A percentile compares a stretch with the other conserved stretches of the same genome.
Evolutionary conservation across 2,329 filamentous ascomycete genomes (phyloP).

Genomic region (Tolypocladium nubicola): DNA sequence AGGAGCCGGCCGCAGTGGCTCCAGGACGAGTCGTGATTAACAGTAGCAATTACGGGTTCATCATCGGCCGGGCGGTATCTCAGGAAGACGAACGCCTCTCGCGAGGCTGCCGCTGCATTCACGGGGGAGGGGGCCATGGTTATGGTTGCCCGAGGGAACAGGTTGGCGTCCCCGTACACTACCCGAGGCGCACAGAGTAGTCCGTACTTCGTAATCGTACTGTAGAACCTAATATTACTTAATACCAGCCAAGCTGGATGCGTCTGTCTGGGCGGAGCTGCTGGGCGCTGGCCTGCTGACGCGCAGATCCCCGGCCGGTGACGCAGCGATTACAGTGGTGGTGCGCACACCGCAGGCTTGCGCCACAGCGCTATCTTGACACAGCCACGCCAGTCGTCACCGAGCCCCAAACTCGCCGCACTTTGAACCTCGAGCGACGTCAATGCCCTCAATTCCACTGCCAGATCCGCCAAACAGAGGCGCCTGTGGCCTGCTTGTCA

Average conservation of each 20-base stretch:
- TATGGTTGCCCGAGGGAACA: background rate
- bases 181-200: too few relatives aligned
- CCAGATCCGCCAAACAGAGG: background rate
- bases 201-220: too few relatives aligned
- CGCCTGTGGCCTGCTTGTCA: background rate
- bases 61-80: background rate
- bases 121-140: background rate
- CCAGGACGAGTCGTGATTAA: background rate
- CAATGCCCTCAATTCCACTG: background rate
- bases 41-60: background rate
- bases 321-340: background rate
- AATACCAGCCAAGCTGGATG: background rate
- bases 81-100: background rate
- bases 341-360: background rate
- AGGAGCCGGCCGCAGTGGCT: background rate
- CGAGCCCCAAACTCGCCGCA: background rate
- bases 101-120: background rate
- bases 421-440: background rate
- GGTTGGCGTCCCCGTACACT: background rate
- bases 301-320: background rate
- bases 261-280: background rate
- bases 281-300: background rate
- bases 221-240: too few relatives aligned
- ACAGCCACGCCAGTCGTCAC: constrained; percentile 7
- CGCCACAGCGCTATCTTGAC: background rate